Base-by-base conservation (phyloP, 2,329 filamentous ascomycete genomes). In the Colletotrichum sp. region DNA sequence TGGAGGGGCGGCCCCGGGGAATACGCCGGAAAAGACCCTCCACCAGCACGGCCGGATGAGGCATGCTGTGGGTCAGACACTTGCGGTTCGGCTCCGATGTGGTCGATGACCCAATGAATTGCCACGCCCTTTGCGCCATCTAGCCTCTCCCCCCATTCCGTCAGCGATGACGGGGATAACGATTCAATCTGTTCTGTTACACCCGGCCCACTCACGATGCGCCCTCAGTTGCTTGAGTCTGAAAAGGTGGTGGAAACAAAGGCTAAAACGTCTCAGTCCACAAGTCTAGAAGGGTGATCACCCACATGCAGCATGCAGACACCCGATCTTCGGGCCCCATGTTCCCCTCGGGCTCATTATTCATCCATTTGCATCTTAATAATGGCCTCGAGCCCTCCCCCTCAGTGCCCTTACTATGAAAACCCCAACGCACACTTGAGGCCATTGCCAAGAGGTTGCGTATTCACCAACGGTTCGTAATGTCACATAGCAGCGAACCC, bases 121-220 rank as follows among this genome's bases (percentile, higher is more conserved):
- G 16, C 32, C 59, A 36, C 64, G 39, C 73, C 57, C 36, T 74
- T 75, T 48, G 21, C 34, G 32, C 32, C 34, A 12, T 30, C 24
- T 24, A 28, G 65, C 43, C n/a, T 52, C 12, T 32, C 7, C 67
- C 60, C 34, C 26, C 52, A 32, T 63, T 76, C 60, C 66, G 71
- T 73, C 73, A 68, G 64, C 71, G 26, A 61, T 64, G 66, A 55
- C 71, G 74, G 74, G 66, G 60, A 75, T 76, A 76, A 75, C 60
- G 28, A 64, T 59, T 68, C 60, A 65, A 30, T 18, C 1, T 21
- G 24, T 24, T 43, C 28, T 66, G 28, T 60, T 76, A 75, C 36
- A 28, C 36, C 74, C 71, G 66, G 74, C 21, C 72, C 73, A 75
- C 55, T 75, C 64, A 73, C 13, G 43, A 55, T 48, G 28, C 55